A percentile compares a stretch with the other conserved stretches of the same genome.
Evolutionary conservation across 768 basidiomycete species (phyloP).

Genomic region (Chalciporus chontae): DNA sequence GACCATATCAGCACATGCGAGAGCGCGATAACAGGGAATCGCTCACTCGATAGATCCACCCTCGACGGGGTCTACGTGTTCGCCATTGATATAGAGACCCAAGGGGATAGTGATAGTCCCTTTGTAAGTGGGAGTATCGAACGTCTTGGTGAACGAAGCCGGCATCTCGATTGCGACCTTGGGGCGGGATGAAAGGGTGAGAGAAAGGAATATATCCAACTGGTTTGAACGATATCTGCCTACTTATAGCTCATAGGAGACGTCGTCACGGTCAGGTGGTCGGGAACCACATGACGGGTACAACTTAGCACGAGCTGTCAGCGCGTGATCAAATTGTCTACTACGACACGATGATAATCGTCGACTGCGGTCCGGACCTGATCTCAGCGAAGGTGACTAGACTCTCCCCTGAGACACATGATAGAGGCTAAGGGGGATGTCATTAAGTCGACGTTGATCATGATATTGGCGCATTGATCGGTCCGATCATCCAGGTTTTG

Average conservation of each 20-base stretch:
- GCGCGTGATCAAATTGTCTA: not conserved
- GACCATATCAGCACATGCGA: not conserved
- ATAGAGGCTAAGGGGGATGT: no score
- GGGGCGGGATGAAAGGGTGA: not conserved
- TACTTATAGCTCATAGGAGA: not conserved
- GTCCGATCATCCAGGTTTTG: no score
- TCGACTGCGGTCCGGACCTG: no score
- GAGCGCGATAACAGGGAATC: not conserved
- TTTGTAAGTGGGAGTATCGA: slow-evolving; percentile 54
- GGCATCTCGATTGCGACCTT: slow-evolving; percentile 28
- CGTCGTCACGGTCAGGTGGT: not conserved
- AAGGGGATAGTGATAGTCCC: slow-evolving; percentile 54
- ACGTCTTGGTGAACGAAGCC: slow-evolving; percentile 41
- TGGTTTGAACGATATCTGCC: not conserved
- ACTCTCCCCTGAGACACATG: no score
- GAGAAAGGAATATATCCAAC: not conserved
- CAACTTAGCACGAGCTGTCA: not conserved
- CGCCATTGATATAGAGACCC: slow-evolving; percentile 67
- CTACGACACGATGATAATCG: no score
- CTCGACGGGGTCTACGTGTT: slow-evolving; percentile 45
- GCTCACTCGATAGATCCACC: slow-evolving; percentile 62
- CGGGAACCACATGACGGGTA: not conserved
- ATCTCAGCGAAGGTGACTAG: no score
- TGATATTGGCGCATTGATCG: no score
- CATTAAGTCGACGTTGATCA: no score